Base-by-base conservation (phyloP, 257 asterid genomes). In the Fraxinus anomala region DNA sequence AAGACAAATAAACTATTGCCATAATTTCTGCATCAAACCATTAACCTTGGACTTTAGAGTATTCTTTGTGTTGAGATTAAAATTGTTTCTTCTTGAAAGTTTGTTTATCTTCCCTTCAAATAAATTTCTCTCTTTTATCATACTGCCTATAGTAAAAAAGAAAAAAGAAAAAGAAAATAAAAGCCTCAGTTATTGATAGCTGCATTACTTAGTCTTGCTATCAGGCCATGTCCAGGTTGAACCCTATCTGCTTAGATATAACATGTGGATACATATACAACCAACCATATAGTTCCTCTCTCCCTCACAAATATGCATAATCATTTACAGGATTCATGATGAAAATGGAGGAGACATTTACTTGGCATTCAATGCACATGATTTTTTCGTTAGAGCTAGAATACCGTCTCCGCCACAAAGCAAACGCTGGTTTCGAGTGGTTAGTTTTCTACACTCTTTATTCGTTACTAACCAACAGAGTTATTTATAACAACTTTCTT, bases 361-460 rank as follows among this genome's bases (percentile, higher is more conserved):
- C 84, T 80, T 92, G 78, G 96, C 96, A 39, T 94, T 94, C 89
- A 94, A 94, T 68, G 95, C 97, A 34, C 97, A 91, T 78, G 92
- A 91, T 84, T 90, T 85, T 83, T 84, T 73, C 66, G 85, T 94
- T 72, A 79, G 85, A 80, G 86, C 86, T 76, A 76, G 65, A 67
- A 79, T 94, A 79, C 99, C 99, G 13, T 83, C 92, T 30, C 97
- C 96, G 11, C 96, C 99, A 77, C 74, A 42, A 72, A 75, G 69
- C 74, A 86, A 85, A 81, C 81, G 26, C 40, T 94, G 99, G 99
- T 85, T 82, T 82, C 92, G 97, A 73, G 94, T 94, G 97, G 99
- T 94, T 76, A 89, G 99, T 82, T 80, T 79, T 47, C 70, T 21
- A 47, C 17, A 13, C 59, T 0, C 51, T 47, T 4, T 1, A 14